These are phyloP conservation scores for Penicillium nordicum DNA, from an alignment of 2,329 filamentous ascomycete genomes.

Conservation along the genomic window DNA sequence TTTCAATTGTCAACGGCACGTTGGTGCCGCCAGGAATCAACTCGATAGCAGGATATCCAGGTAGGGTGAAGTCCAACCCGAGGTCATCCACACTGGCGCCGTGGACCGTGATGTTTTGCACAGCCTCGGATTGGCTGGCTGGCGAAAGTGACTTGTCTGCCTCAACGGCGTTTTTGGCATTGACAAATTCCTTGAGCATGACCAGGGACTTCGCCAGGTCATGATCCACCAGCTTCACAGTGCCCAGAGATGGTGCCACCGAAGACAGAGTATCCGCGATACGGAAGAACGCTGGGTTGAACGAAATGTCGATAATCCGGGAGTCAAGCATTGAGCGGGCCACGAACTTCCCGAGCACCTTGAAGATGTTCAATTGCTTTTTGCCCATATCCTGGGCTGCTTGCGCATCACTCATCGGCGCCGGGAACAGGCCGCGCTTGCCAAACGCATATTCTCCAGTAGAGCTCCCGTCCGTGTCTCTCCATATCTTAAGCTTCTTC, in stretches of 20 bases:
- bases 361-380: slow-evolving; percentile 83
- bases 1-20: slow-evolving; percentile 76
- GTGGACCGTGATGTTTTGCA: slow-evolving; percentile 69
- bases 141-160: slow-evolving; percentile 63
- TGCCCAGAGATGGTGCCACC: slow-evolving; percentile 79
- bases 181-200: slow-evolving; percentile 79
- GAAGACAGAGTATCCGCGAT: slow-evolving; percentile 68
- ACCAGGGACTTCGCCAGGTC: slow-evolving; percentile 81
- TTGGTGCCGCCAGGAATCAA: slow-evolving; percentile 72
- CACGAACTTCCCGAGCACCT: slow-evolving; percentile 92
- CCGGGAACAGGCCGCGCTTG: slow-evolving; percentile 81
- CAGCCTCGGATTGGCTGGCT: slow-evolving; percentile 67
- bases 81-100: slow-evolving; percentile 79
- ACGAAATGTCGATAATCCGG: slow-evolving; percentile 93
- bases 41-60: slow-evolving; percentile 84
- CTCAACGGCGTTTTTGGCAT: slow-evolving; percentile 78
- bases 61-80: slow-evolving; percentile 88
- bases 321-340: slow-evolving; percentile 98
- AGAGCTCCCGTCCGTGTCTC: slow-evolving; percentile 74
- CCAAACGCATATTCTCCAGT: slow-evolving; percentile 83
- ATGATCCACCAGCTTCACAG: slow-evolving; percentile 84
- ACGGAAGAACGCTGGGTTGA: slow-evolving; percentile 97
- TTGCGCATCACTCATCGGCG: slow-evolving; percentile 80
- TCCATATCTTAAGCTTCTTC: slow-evolving; percentile 95
- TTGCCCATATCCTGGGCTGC: slow-evolving; percentile 73